A percentile compares a stretch with the other conserved stretches of the same genome.
Evolutionary conservation across 2,329 filamentous ascomycete genomes (phyloP).

Genomic region (Ophiostoma perfectum): DNA sequence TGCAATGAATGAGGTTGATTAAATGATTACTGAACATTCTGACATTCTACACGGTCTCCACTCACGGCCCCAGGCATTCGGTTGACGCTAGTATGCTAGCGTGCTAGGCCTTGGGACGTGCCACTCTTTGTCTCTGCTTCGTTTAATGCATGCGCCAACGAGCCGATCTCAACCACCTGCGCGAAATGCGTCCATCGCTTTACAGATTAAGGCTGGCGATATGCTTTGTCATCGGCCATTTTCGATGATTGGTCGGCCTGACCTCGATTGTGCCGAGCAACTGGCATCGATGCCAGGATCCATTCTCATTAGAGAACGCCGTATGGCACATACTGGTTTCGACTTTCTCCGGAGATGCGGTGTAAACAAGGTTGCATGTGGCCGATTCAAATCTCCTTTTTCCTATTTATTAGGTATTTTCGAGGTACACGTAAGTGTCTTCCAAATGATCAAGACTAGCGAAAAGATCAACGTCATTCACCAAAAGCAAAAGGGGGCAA

Average conservation of each 20-base stretch:
- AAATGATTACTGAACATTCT: slow-evolving; percentile 19
- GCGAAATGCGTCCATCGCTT: background rate
- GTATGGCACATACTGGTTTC: too few species aligned
- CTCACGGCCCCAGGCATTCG: slow-evolving; percentile 3
- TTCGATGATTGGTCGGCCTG: too few species aligned
- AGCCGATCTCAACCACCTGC: background rate
- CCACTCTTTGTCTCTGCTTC: background rate
- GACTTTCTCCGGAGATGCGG: too few species aligned
- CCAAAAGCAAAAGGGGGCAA: background rate
- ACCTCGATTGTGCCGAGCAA: too few species aligned
- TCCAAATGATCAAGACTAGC: too few species aligned
- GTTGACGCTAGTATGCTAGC: background rate
- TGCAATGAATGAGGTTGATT: background rate
- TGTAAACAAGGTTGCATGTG: too few species aligned
- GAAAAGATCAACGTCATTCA: background rate
- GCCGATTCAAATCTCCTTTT: too few species aligned
- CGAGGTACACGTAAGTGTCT: too few species aligned
- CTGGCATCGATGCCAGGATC: too few species aligned
- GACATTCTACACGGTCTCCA: slow-evolving; percentile 1
- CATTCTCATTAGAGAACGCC: too few species aligned
- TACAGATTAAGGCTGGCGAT: background rate
- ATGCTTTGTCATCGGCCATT: background rate
- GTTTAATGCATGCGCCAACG: background rate
- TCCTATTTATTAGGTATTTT: too few species aligned
- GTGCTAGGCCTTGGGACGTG: background rate